A percentile compares a stretch with the other conserved stretches of the same genome.
phyloP scores from a whole-genome alignment of 306 rosid species.

The Lupinus albus region DNA sequence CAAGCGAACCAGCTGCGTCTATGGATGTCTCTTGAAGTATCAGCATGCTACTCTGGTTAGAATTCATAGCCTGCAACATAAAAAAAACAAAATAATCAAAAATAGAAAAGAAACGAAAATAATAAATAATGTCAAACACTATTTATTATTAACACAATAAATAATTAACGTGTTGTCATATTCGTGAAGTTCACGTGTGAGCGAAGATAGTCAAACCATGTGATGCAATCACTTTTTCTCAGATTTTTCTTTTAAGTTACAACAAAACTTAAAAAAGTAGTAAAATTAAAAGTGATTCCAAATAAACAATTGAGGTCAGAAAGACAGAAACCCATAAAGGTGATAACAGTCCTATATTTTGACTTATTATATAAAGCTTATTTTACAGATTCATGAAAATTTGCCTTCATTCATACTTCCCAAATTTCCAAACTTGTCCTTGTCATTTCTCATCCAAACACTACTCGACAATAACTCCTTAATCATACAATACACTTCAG shows the following conservation, averaged over 20 bases:
- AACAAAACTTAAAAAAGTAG: not conserved
- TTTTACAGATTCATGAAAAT: conserved; percentile 48
- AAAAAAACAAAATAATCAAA: not conserved
- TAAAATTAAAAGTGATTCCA: not conserved
- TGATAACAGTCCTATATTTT: conserved; percentile 50
- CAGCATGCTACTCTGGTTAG: conserved; percentile 93
- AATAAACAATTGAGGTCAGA: conserved; percentile 33
- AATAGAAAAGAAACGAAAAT: not conserved
- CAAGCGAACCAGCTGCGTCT: conserved; percentile 86
- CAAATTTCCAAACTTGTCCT: conserved; percentile 55
- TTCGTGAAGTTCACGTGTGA: not conserved
- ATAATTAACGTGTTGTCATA: conserved; percentile 32
- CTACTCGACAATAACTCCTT: conserved; percentile 30
- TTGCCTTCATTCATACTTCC: conserved; percentile 57
- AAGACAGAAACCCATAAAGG: conserved; percentile 43
- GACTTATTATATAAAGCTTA: conserved; percentile 52
- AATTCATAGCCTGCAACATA: conserved; percentile 65
- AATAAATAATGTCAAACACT: too few species aligned
- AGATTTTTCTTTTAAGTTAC: not conserved
- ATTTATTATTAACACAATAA: not conserved
- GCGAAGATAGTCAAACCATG: conserved; percentile 48
- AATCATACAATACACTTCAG: too few species aligned
- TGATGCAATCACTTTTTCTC: not conserved
- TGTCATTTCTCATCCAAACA: conserved; percentile 31
- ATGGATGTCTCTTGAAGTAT: conserved; percentile 90